phyloP scores from a whole-genome alignment of 2,329 filamentous ascomycete genomes.

The Claviceps humidiphila region DNA sequence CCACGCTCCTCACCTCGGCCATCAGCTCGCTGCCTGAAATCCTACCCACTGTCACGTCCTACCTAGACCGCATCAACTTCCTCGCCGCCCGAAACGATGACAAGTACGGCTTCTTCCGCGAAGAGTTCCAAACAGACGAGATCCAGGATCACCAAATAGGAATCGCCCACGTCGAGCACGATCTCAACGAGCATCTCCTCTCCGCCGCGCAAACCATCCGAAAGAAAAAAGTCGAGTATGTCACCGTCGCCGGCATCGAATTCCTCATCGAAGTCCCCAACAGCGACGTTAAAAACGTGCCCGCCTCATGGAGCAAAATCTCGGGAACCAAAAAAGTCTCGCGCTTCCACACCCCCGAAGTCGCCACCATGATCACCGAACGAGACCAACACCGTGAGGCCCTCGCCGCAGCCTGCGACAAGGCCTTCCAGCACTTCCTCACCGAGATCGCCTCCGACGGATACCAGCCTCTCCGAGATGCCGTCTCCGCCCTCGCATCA shows the following conservation, averaged over 20 bases:
- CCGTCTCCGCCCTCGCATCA: conserved; percentile 70
- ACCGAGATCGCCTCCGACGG: conserved; percentile 62
- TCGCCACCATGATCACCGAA: conserved; percentile 69
- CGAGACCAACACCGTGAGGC: conserved; percentile 92
- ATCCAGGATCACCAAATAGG: conserved; percentile 82
- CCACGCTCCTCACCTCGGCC: conserved; percentile 54
- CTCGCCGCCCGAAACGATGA: conserved; percentile 75
- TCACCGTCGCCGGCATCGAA: conserved; percentile 79
- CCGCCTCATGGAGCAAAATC: conserved; percentile 89
- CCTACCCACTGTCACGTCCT: conserved; percentile 54
- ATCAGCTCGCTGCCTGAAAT: conserved; percentile 68
- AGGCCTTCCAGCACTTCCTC: conserved; percentile 63
- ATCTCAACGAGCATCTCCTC: conserved; percentile 63
- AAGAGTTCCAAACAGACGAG: conserved; percentile 74
- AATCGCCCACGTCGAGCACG: conserved; percentile 84
- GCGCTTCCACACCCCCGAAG: conserved; percentile 87
- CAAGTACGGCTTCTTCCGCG: conserved; percentile 87
- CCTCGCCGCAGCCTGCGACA: conserved; percentile 80
- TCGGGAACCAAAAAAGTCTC: conserved; percentile 87
- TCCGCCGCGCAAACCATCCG: conserved; percentile 60
- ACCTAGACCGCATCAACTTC: conserved; percentile 74
- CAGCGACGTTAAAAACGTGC: conserved; percentile 67
- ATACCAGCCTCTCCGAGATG: conserved; percentile 83
- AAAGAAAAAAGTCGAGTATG: conserved; percentile 60
- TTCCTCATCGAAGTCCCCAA: conserved; percentile 90